Percentiles rank a stretch among this genome's conserved stretches.
Evolutionary conservation across 805 yeast genomes (phyloP).

Genomic region (Isabelozyma gotoi): DNA sequence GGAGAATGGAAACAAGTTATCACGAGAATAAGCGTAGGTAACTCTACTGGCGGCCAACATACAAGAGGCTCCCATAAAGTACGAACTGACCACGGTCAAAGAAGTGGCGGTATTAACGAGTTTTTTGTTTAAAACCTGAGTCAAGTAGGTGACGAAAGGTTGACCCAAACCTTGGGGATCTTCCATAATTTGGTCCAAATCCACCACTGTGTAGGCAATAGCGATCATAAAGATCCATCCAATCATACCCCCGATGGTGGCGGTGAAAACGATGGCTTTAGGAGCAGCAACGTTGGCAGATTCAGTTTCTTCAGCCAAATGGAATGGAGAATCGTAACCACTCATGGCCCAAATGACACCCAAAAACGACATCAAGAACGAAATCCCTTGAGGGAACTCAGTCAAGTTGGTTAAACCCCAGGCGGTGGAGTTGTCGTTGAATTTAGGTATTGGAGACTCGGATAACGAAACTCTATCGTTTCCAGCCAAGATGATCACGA

Average conservation of each 20-base stretch:
- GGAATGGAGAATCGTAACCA: conserved; percentile 76
- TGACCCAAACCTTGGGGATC: conserved; percentile 54
- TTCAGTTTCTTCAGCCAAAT: conserved; percentile 69
- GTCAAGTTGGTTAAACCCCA: conserved; percentile 60
- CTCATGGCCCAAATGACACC: conserved; percentile 74
- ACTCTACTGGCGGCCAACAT: conserved; percentile 69
- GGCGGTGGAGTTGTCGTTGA: conserved; percentile 47
- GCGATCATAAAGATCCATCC: conserved; percentile 61
- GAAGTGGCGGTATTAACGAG: conserved; percentile 36
- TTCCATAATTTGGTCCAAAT: conserved; percentile 43
- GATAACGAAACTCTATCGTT: conserved; percentile 38
- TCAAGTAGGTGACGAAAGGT: conserved; percentile 56
- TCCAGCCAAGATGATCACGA: conserved; percentile 53
- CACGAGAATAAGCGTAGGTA: conserved; percentile 66
- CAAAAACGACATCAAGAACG: conserved; percentile 54
- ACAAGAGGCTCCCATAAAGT: conserved; percentile 43
- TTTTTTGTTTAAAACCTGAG: conserved; percentile 45
- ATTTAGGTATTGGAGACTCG: conserved; percentile 33
- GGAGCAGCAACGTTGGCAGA: conserved; percentile 67
- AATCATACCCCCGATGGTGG: conserved; percentile 52
- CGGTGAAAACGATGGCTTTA: conserved; percentile 61
- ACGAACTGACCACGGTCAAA: conserved; percentile 39
- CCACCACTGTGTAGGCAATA: conserved; percentile 59
- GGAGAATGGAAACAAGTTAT: conserved; percentile 63
- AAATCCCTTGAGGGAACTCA: conserved; percentile 63